A percentile compares a stretch with the other conserved stretches of the same genome.
These are phyloP conservation scores for Cystobasidiaceae sp. DNA, from an alignment of 1,284 basidiomycete species.

Conservation along the genomic window DNA sequence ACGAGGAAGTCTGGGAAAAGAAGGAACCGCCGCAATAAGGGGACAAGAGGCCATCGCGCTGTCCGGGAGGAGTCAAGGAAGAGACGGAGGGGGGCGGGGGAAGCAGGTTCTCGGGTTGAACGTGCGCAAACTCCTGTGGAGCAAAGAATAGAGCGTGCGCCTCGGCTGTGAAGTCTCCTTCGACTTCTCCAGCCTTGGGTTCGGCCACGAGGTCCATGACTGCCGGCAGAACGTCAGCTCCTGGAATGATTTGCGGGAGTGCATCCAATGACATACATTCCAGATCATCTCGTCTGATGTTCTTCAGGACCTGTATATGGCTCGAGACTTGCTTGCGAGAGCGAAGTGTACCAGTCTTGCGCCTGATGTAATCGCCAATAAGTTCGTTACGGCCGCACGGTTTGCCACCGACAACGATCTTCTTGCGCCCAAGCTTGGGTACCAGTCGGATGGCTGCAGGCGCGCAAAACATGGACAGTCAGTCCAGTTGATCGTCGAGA, in stretches of 20 bases:
- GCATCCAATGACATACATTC: conserved; percentile 38
- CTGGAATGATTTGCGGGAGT: not conserved
- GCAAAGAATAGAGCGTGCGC: conserved; percentile 36
- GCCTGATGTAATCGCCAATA: conserved; percentile 52
- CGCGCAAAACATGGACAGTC: too few species aligned
- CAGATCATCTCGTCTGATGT: conserved; percentile 46
- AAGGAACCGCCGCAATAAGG: conserved; percentile 24
- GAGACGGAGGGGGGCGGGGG: conserved; percentile 1
- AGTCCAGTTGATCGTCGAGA: too few species aligned
- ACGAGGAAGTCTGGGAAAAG: conserved; percentile 12
- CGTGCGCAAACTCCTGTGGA: conserved; percentile 12
- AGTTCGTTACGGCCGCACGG: conserved; percentile 54
- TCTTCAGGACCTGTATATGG: conserved; percentile 48
- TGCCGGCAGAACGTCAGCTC: conserved; percentile 21
- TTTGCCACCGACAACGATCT: conserved; percentile 52
- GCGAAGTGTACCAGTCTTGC: conserved; percentile 48
- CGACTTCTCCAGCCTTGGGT: conserved; percentile 34
- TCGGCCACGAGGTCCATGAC: conserved; percentile 38
- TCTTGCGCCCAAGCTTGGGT: conserved; percentile 51
- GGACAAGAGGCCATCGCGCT: conserved; percentile 37
- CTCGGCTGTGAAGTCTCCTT: conserved; percentile 34
- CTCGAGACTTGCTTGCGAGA: conserved; percentile 48
- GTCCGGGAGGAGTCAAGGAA: conserved; percentile 32
- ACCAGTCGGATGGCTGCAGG: conserved; percentile 48
- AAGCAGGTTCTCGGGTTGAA: conserved; percentile 16